Conservation (phyloP, 2,329 filamentous ascomycete genomes). For the Colletotrichum destructivum region DNA sequence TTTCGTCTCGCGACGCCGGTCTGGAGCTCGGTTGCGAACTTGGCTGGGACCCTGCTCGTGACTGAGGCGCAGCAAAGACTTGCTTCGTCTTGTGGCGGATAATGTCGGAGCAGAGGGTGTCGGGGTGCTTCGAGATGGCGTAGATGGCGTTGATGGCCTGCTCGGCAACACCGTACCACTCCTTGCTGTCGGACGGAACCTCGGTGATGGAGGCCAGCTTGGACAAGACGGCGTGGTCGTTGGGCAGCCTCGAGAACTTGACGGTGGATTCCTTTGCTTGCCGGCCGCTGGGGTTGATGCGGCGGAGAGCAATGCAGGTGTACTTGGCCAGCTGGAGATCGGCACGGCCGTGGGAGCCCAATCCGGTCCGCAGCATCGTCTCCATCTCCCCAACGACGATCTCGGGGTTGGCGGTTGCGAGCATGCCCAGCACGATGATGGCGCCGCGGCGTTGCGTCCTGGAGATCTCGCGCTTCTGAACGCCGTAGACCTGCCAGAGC, state of each 20-base stretch:
- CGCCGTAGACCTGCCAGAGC: slow-evolving; percentile 97
- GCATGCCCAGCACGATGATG: slow-evolving; percentile 97
- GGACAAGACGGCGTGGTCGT: slow-evolving; percentile 89
- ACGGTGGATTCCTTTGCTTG: slow-evolving; percentile 80
- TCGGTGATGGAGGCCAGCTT: slow-evolving; percentile 89
- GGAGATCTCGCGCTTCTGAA: slow-evolving; percentile 94
- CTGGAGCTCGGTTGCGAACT: slow-evolving; percentile 64
- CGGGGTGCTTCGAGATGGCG: slow-evolving; percentile 91
- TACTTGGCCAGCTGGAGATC: slow-evolving; percentile 94
- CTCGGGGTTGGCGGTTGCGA: slow-evolving; percentile 91
- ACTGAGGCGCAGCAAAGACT: slow-evolving; percentile 74
- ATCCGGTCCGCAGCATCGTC: slow-evolving; percentile 90
- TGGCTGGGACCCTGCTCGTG: slow-evolving; percentile 47
- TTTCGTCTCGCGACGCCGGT: slow-evolving; percentile 31
- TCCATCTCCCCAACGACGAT: slow-evolving; percentile 97
- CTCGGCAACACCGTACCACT: slow-evolving; percentile 96
- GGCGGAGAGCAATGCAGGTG: slow-evolving; percentile 91
- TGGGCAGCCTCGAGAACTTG: slow-evolving; percentile 84
- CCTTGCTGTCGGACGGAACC: slow-evolving; percentile 88
- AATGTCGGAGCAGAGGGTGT: slow-evolving; percentile 92
- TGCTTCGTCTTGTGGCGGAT: slow-evolving; percentile 87
- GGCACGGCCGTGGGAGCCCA: slow-evolving; percentile 83
- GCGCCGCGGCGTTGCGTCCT: slow-evolving; percentile 90
- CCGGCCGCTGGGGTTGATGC: slow-evolving; percentile 89
- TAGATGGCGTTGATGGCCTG: slow-evolving; percentile 98